Evolutionary conservation across 768 basidiomycete genomes (phyloP), one percentile per base, ranked within the genome.

Genomic region (Phanerodontia chrysosporium): DNA sequence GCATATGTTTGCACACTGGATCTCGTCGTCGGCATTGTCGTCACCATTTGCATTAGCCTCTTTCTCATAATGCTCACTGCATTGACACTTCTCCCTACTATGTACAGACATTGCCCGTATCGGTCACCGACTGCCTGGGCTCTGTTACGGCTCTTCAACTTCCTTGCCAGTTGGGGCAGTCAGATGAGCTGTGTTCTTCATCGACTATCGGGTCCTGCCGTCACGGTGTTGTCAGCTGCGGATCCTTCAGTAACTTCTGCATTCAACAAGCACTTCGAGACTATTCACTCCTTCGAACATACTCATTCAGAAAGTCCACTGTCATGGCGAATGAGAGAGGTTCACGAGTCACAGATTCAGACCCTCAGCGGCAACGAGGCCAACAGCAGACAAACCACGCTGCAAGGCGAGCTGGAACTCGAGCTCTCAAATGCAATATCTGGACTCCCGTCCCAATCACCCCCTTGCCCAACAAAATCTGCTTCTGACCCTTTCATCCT

Each of bases 61-160:
- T 32, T 55, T 24, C 54, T 55, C 25, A 7, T 45, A n/a, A 9
- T 39, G 18, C n/a, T 44, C 21, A 13, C 39, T 14, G 29, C 39
- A 4, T 16, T 55, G 21, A 55, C 54, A 1, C 1, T 45, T 14
- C 54, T 55, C 1, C 54, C 54, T 8, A 22, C 54, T 2, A 16
- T 44, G 24, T 42, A 16, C 54, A 24, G 28, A 14, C 54, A 35
- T 12, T 55, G 54, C 22, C 54, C 54, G 5, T 55, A 55, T 16
- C 42, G 44, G 25, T 55, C 54, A 21, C 54, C 54, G 18, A 55
- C 54, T 25, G 54, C 39, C 5, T 55, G 54, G 54, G 54, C 54
- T 2, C 39, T 24, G 27, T 18, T 36, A 16, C 18, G 27, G 8
- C 7, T 5, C 6, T n/a, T 45, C 44, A 45, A 7, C 7, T 5